These are phyloP conservation scores for Beauveria sp. DNA, from an alignment of 2,329 filamentous ascomycete species.

Conservation along the genomic window DNA sequence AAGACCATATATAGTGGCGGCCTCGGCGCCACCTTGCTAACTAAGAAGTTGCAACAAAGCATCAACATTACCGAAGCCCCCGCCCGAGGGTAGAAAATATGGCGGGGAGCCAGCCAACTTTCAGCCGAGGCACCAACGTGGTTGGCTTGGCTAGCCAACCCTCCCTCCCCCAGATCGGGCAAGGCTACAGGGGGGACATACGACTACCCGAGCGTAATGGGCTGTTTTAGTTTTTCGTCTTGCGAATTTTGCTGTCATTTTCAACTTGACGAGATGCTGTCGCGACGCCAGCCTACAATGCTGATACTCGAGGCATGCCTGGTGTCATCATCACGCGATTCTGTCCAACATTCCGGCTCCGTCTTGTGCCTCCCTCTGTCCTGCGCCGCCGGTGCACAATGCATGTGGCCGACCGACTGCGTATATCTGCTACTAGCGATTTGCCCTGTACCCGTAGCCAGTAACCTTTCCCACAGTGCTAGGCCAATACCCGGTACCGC, in stretches of 20 bases:
- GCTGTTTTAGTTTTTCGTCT: neutral
- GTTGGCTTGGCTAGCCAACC: too few relatives aligned
- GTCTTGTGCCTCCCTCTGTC: too few relatives aligned
- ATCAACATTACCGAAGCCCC: constrained; percentile 6
- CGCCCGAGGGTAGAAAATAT: neutral
- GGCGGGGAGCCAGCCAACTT: neutral
- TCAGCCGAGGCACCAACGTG: constrained; percentile 2
- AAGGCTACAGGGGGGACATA: constrained; percentile 1
- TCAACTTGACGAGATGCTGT: neutral
- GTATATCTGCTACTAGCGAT: too few relatives aligned
- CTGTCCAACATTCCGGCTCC: neutral
- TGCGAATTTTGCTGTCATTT: neutral
- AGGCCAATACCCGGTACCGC: neutral
- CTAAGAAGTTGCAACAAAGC: too few relatives aligned
- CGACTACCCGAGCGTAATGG: constrained; percentile 3
- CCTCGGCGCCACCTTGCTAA: neutral
- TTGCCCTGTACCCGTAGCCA: too few relatives aligned
- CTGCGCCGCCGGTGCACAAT: neutral
- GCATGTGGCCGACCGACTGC: neutral
- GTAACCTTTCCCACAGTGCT: too few relatives aligned
- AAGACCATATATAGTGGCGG: neutral
- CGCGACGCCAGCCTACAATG: neutral
- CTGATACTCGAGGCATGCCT: neutral
- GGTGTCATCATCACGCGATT: neutral
- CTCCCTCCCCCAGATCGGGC: neutral